Conservation (phyloP, 2,329 filamentous ascomycete species). For the Lasiodiplodia gonubiensis region DNA sequence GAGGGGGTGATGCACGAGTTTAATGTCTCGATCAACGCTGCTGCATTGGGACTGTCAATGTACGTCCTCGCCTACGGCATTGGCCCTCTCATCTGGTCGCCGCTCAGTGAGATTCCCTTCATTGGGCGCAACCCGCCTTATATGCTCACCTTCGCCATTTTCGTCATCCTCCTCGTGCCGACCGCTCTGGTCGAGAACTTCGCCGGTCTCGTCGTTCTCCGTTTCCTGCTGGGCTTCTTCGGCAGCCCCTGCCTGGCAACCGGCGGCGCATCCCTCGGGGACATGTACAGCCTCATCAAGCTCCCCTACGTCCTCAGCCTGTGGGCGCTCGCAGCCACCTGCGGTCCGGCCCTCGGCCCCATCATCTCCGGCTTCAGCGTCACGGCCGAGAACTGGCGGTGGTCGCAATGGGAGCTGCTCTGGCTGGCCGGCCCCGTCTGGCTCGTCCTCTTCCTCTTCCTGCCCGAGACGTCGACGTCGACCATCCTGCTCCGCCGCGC, state of each 20-base stretch:
- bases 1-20: slow-evolving; percentile 60
- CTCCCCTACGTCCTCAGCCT: slow-evolving; percentile 52
- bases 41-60: slow-evolving; percentile 64
- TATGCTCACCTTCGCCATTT: slow-evolving; percentile 70
- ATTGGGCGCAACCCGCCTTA: slow-evolving; percentile 73
- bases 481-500: slow-evolving; percentile 38
- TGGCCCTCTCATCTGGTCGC: slow-evolving; percentile 69
- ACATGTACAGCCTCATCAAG: slow-evolving; percentile 50
- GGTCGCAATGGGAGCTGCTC: slow-evolving; percentile 38
- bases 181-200: slow-evolving; percentile 68
- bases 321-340: slow-evolving; percentile 53
- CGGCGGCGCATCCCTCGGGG: slow-evolving; percentile 45
- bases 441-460: slow-evolving; percentile 34
- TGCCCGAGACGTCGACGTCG: slow-evolving; percentile 36
- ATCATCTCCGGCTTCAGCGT: slow-evolving; percentile 37
- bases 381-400: slow-evolving; percentile 35
- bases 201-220: slow-evolving; percentile 64
- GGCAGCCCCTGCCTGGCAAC: slow-evolving; percentile 47
- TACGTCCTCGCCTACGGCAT: slow-evolving; percentile 68
- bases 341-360: slow-evolving; percentile 39
- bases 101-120: slow-evolving; percentile 68
- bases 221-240: slow-evolving; percentile 49
- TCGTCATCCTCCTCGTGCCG: slow-evolving; percentile 70
- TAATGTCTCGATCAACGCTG: slow-evolving; percentile 57
- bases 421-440: slow-evolving; percentile 36